Conservation (phyloP, 352 stramenopile species). For the Phytopythium montanum region DNA sequence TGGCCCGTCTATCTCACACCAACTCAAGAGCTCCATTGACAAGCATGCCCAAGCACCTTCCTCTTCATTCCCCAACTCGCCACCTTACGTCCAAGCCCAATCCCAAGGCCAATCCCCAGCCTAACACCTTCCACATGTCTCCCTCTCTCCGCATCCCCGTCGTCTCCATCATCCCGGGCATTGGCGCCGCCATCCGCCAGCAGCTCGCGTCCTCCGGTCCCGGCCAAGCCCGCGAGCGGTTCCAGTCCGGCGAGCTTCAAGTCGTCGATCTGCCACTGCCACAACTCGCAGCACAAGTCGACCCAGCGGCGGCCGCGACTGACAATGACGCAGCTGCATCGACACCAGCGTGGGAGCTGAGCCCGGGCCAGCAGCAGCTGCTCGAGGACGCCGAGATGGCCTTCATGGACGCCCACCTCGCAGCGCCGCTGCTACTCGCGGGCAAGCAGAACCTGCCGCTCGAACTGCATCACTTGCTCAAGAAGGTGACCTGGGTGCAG, state of each 20-base stretch:
- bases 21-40: neutral
- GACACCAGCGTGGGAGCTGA: slow-evolving; percentile 13
- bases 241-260: slow-evolving; percentile 22
- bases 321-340: neutral
- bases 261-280: slow-evolving; percentile 27
- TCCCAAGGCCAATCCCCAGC: too few species aligned
- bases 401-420: slow-evolving; percentile 26
- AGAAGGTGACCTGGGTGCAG: slow-evolving; percentile 49
- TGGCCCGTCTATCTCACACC: neutral
- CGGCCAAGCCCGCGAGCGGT: slow-evolving; percentile 16
- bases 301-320: slow-evolving; percentile 1
- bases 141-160: slow-evolving; percentile 16
- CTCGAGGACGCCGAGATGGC: slow-evolving; percentile 26
- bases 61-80: neutral
- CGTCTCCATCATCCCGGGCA: slow-evolving; percentile 26
- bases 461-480: slow-evolving; percentile 35
- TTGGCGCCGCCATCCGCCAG: slow-evolving; percentile 27
- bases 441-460: slow-evolving; percentile 27
- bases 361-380: slow-evolving; percentile 25
- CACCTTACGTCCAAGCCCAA: neutral
- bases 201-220: slow-evolving; percentile 14
- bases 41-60: neutral
- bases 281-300: slow-evolving; percentile 13
- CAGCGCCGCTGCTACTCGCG: slow-evolving; percentile 29
- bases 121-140: neutral